Evolutionary conservation across 768 basidiomycete species (phyloP).

Genomic region (Antrodiella citrinella): DNA sequence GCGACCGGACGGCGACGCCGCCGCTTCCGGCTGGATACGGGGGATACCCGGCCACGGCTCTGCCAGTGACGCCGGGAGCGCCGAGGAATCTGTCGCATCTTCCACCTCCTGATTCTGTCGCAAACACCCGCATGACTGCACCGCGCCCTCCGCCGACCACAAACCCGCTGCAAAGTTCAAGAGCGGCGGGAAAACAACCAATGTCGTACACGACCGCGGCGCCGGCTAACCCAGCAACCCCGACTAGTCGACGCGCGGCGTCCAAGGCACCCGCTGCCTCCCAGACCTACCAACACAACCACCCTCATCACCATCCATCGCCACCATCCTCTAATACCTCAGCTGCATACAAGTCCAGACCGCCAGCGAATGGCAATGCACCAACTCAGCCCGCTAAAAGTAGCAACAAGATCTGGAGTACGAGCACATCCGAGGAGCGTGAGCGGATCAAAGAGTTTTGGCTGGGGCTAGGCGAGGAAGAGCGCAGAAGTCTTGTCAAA

Average conservation of each 20-base stretch:
- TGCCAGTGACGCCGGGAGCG: conserved; percentile 9
- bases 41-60: conserved; percentile 17
- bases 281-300: conserved; percentile 42
- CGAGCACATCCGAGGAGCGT: conserved; percentile 84
- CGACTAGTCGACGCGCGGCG: conserved; percentile 29
- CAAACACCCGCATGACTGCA: conserved; percentile 36
- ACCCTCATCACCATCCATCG: conserved; percentile 50
- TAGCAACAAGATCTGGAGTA: conserved; percentile 90
- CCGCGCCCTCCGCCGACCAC: conserved; percentile 31
- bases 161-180: conserved; percentile 60
- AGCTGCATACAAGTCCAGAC: conserved; percentile 29
- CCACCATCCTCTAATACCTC: conserved; percentile 35
- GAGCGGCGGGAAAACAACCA: conserved; percentile 88
- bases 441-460: conserved; percentile 98
- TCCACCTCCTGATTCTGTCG: conserved; percentile 26
- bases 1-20: no score
- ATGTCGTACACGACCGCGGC: conserved; percentile 59
- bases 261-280: conserved; percentile 50
- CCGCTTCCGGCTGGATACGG: conserved; percentile 2
- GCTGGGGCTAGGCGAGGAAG: conserved; percentile 87
- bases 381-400: conserved; percentile 30
- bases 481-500: conserved; percentile 87
- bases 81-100: conserved; percentile 24
- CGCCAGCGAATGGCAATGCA: conserved; percentile 23
- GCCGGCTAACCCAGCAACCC: conserved; percentile 18